Evolutionary conservation across 2,329 filamentous ascomycete genomes (phyloP).

Genomic region (Colletotrichum sp.): DNA sequence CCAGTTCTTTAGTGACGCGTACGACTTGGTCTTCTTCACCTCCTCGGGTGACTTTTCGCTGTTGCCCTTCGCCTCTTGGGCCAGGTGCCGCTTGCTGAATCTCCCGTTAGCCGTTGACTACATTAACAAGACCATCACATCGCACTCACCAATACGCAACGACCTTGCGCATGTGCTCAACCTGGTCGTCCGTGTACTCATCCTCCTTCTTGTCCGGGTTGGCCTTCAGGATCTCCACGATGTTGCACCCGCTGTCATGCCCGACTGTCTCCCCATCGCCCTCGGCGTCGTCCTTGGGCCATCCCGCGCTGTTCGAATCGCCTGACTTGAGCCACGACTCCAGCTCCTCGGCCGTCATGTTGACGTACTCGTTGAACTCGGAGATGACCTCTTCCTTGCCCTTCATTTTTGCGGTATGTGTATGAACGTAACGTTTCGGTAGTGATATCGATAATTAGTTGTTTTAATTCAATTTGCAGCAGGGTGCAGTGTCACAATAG

Average conservation of each 20-base stretch:
- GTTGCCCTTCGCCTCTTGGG: slow-evolving; percentile 66
- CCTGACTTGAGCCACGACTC: slow-evolving; percentile 65
- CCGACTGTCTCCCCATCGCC: slow-evolving; percentile 66
- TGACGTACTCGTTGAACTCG: slow-evolving; percentile 71
- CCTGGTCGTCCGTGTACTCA: slow-evolving; percentile 59
- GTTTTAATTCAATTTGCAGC: neutral
- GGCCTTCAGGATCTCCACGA: slow-evolving; percentile 65
- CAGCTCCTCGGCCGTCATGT: slow-evolving; percentile 67
- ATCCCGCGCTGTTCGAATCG: slow-evolving; percentile 64
- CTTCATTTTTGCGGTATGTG: slow-evolving; percentile 24
- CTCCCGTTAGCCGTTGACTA: neutral
- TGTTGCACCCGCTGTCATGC: slow-evolving; percentile 67
- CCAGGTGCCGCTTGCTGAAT: slow-evolving; percentile 64
- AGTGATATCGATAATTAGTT: neutral
- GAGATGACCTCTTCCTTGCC: slow-evolving; percentile 39
- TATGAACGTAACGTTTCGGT: neutral
- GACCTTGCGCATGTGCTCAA: slow-evolving; percentile 67
- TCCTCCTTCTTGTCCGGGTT: slow-evolving; percentile 63
- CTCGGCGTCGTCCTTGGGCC: slow-evolving; percentile 60
- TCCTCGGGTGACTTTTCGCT: slow-evolving; percentile 52
- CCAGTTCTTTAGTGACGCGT: slow-evolving; percentile 69
- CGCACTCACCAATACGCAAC: slow-evolving; percentile 60
- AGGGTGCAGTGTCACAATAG: neutral
- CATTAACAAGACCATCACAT: no score
- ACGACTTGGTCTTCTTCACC: slow-evolving; percentile 55